A percentile compares a stretch with the other conserved stretches of the same genome.
Evolutionary conservation across 257 asterid species (phyloP).

Genomic region (Solanum chilense): DNA sequence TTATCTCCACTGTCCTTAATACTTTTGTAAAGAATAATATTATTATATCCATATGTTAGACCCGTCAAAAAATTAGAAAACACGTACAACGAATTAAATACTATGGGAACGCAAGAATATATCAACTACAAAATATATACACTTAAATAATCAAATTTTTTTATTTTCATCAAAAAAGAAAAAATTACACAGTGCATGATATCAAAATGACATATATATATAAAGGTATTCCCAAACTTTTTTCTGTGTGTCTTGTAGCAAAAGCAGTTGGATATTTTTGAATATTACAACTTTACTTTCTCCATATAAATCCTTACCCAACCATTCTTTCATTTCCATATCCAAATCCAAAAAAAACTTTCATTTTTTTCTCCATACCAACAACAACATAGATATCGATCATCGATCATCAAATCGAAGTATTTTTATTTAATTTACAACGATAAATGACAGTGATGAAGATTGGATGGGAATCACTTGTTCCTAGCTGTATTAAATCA

Average conservation of each 20-base stretch:
- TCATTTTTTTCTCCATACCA: background rate
- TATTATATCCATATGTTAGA: background rate
- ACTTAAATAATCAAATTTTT: background rate
- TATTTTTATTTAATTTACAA: background rate
- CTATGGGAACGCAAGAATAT: background rate
- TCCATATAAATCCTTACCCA: constrained; percentile 12
- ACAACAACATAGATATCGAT: background rate
- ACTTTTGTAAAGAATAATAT: background rate
- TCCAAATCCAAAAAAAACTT: background rate
- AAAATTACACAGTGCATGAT: background rate
- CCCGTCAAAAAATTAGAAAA: background rate
- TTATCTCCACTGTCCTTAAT: background rate
- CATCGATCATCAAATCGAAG: too few relatives aligned
- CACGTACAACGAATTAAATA: background rate
- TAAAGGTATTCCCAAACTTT: constrained; percentile 18
- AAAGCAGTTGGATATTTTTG: constrained; percentile 27
- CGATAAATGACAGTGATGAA: constrained; percentile 27
- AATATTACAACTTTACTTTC: background rate
- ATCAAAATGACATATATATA: constrained; percentile 13
- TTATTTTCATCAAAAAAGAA: background rate
- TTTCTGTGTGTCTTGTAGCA: constrained; percentile 21
- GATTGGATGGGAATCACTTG: constrained; percentile 38
- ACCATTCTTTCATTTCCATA: background rate
- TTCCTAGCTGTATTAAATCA: constrained; percentile 43
- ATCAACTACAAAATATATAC: background rate